Base-by-base conservation (phyloP, 352 stramenopile species). In the Phytopythium kandeliae region DNA sequence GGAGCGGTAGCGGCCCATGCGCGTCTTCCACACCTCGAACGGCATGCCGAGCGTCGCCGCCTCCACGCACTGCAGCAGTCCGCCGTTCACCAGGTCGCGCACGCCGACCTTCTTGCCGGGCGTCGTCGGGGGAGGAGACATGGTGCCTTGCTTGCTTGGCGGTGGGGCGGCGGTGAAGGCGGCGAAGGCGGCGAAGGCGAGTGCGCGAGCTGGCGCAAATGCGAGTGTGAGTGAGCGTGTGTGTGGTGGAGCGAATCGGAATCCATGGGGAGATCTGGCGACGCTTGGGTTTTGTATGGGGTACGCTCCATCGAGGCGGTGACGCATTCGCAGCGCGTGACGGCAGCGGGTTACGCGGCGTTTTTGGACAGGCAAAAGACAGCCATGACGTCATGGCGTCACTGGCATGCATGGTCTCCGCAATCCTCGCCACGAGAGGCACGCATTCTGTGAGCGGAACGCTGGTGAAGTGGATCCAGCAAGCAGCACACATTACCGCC, bases 1-100 rank as follows among this genome's bases (percentile, higher is more conserved):
- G 28, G 60, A 65, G 55, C 87, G 80, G 70, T 89, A 96, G 46
- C 86, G 81, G 15, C 87, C 87, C 87, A 96, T 96, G 66, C 86
- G 85, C 51, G 87, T 96, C 67, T 96, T 96, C 87, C 87, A 96
- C 36, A 96, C 87, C 70, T 96, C 87, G 58, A 96, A 96, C 36
- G 87, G 87, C 85, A 96, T 95, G 57, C 87, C 87, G 26, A 96
- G 71, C 51, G 85, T 94, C 21, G 81, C 85, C 30, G 87, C 87
- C 62, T 96, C 87, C 10, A 95, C 60, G 67, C 87, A 96, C 50
- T 96, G 85, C 41, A 96, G 70, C 48, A 95, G 49, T 19, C 86
- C 78, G 50, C 80, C 79, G 52, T 92, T 91, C 48, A 92, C 40
- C 38, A 93, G 69, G 65, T 94, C 84, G 54, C 81, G 81, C 11